Base-by-base conservation (phyloP, 2,329 filamentous ascomycete genomes). In the Epichloe hybrida region DNA sequence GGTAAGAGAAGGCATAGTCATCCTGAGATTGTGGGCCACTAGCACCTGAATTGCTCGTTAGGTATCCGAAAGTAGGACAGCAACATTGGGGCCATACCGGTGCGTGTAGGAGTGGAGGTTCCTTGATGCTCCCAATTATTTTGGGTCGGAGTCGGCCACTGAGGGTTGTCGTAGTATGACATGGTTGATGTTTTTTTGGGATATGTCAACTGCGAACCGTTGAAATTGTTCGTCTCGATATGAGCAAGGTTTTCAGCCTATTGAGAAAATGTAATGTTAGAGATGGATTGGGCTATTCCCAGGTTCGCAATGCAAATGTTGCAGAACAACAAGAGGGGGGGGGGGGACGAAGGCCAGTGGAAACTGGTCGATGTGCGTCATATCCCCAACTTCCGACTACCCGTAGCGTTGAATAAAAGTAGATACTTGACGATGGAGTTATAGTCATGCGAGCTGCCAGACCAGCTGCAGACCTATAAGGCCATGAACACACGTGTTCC, bases 1-100 rank as follows among this genome's bases (percentile, higher is more conserved):
- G 89, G 65, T 86, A 84, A 58, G 81, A 81, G 66, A 95, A 95
- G 53, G 89, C 88, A 62, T 79, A 76, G 54, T 94, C 88, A 58
- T 91, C 86, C 60, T 81, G 80, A 50, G 82, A 79, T 57, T 81
- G 80, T 48, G 84, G 83, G 52, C 85, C 89, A 68, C 78, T 88
- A 55, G 86, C 80, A 69, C 85, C 86, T 88, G 67, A 56, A 61
- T 38, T 36, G 43, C 27, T 39, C 44, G 47, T 45, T 34, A 37
- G 50, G 56, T 46, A 58, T 12, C 38, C 23, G 20, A 34, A 9
- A 31, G 7, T 20, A 41, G 12, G 13, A 21, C 35, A 5, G 23
- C 13, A 42, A 23, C 15, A 12, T 34, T 46, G n/a, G 21, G n/a
- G 50, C 55, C 59, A 37, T 66, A 69, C 67, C 69, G 55, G 67